Percentiles rank a stretch among this genome's conserved stretches.
These are phyloP conservation scores for Nitzschia sp. DNA, from an alignment of 108 stramenopile species.

Conservation along the genomic window DNA sequence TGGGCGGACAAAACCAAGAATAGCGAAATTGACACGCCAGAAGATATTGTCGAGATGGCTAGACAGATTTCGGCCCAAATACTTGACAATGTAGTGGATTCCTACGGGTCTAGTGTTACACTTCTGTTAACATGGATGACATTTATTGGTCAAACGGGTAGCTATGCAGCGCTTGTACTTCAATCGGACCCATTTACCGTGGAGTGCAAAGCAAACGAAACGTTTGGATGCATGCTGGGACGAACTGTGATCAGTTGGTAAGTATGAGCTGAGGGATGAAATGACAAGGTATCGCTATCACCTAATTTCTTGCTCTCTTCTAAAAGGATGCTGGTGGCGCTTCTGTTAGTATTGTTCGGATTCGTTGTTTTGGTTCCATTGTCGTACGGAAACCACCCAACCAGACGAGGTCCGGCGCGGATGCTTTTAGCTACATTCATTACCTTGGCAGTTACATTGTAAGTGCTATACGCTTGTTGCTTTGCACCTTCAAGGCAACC, in stretches of 20 bases:
- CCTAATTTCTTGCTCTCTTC: neutral
- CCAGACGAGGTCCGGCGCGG: conserved; percentile 4
- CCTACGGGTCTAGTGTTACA: conserved; percentile 3
- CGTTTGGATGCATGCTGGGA: conserved; percentile 26
- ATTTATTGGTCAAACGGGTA: conserved; percentile 3
- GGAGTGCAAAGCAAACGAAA: conserved; percentile 2
- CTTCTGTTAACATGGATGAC: conserved; percentile 32
- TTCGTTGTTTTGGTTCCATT: conserved; percentile 15
- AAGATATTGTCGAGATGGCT: too few species aligned
- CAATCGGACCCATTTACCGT: neutral
- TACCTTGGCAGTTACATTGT: neutral
- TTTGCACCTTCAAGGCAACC: too few species aligned
- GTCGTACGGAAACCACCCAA: conserved; percentile 19
- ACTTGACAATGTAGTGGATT: conserved; percentile 40
- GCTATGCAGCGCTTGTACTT: conserved; percentile 14
- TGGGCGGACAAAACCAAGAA: too few species aligned
- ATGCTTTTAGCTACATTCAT: conserved; percentile 10
- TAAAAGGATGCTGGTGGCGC: conserved; percentile 8
- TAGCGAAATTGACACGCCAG: too few species aligned
- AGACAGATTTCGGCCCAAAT: neutral
- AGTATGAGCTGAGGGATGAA: neutral
- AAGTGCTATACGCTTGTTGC: neutral
- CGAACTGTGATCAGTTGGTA: conserved; percentile 24
- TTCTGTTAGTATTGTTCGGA: conserved; percentile 13
- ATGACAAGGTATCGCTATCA: neutral